Base-by-base conservation (phyloP, 2,329 filamentous ascomycete genomes). In the Dactylellina drechsleri region DNA sequence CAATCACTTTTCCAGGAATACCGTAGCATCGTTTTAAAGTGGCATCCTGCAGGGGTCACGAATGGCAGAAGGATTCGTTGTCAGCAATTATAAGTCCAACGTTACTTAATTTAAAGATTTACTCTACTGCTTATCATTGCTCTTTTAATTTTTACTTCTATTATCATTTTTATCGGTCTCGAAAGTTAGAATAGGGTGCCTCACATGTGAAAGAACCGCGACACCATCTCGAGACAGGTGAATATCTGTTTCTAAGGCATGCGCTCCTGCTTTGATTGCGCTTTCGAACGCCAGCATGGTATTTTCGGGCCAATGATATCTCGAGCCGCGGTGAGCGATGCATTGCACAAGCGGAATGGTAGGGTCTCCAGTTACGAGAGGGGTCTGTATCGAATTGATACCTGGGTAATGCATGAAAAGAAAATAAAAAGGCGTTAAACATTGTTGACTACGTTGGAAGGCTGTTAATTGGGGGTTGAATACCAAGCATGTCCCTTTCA, bases 231-330 rank as follows among this genome's bases (percentile, higher is more conserved):
- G 88, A 13, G 92, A 90, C 40, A 97, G 83, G 81, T 96, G 93
- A 7, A 97, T 82, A 79, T 98, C 94, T 16, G 92, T 96, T 83
- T 98, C 94, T 28, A 98, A 84, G 0, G 91, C 94, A 79, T 96
- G 88, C 0, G 91, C 88, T 18, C 92, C 92, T 16, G 88, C 89
- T 36, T 88, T 84, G 1, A 94, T 86, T 0, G 93, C 93, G 28
- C 86, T 90, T 68, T 84, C 84, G 83, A 97, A 96, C 6, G 91
- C 91, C 15, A 85, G 86, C 86, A 97, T 88, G 1, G 91, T 91
- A 82, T 98, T 98, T 82, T 98, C 94, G 0, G 94, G 92, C 70
- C 70, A 74, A 40, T 74, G 70, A 31, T 53, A 66, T 36, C 70
- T 74, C n/a, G 70, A 74, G 2, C 70, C 70, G 26, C 70, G 62